phyloP scores from a whole-genome alignment of 2,329 filamentous ascomycete species.

The Hypoxylon sp. region DNA sequence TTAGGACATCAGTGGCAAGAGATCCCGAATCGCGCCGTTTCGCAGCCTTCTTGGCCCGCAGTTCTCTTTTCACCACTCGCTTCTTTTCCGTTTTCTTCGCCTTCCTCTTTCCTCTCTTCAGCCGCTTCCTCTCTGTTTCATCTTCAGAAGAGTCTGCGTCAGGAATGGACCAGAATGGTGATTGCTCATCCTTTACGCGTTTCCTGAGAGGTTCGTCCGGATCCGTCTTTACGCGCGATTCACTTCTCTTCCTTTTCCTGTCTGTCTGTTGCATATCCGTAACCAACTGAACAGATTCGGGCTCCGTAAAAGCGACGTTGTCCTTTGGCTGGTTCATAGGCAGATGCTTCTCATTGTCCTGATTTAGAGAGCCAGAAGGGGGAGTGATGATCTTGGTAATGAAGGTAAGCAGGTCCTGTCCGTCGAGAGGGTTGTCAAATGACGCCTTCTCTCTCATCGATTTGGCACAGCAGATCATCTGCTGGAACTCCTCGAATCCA shows the following conservation, averaged over 20 bases:
- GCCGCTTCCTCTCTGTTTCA: neutral
- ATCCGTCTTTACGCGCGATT: neutral
- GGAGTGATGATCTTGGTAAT: slow-evolving; percentile 40
- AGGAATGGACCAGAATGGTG: slow-evolving; percentile 45
- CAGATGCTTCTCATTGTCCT: slow-evolving; percentile 11
- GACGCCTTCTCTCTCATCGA: slow-evolving; percentile 48
- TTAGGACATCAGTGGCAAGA: neutral
- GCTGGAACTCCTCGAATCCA: slow-evolving; percentile 55
- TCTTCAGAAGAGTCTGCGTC: slow-evolving; percentile 3
- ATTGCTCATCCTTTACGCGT: slow-evolving; percentile 30
- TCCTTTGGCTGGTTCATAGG: slow-evolving; percentile 14
- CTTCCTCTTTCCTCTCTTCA: neutral
- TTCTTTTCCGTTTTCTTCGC: neutral
- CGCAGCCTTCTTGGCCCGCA: neutral
- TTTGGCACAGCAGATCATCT: slow-evolving; percentile 54
- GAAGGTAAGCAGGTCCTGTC: slow-evolving; percentile 50
- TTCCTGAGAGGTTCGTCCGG: slow-evolving; percentile 15
- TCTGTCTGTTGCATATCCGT: neutral
- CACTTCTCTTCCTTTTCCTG: slow-evolving; percentile 25
- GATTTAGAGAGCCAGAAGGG: neutral
- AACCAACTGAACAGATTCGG: neutral
- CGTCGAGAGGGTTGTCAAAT: slow-evolving; percentile 45
- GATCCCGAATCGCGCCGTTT: neutral
- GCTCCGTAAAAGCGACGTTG: neutral
- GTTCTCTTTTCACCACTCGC: neutral